A percentile compares a stretch with the other conserved stretches of the same genome.
Conservation (phyloP, 2,329 filamentous ascomycete genomes). For the Arthrobotrys sphaeroides region DNA sequence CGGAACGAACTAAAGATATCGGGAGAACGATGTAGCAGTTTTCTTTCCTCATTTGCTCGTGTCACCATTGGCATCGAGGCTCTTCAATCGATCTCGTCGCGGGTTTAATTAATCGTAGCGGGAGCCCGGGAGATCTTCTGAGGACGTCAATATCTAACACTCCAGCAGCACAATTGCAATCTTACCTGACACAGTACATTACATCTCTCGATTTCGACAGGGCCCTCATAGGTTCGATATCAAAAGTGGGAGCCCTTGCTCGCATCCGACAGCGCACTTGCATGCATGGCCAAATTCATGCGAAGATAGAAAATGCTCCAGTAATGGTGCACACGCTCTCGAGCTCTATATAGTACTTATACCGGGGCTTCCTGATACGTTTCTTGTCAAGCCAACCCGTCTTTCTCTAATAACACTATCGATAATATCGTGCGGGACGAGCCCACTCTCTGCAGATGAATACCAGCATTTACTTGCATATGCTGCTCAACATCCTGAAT, state of each 20-base stretch:
- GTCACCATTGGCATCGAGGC: constrained; percentile 31
- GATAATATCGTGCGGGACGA: constrained; percentile 36
- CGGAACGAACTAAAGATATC: too few species aligned
- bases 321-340: too few species aligned
- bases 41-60: constrained; percentile 17
- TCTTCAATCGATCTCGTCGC: constrained; percentile 9
- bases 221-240: neutral
- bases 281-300: constrained; percentile 11
- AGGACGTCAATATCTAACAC: neutral
- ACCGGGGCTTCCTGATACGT: neutral
- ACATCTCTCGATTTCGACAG: too few species aligned
- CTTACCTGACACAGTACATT: too few species aligned
- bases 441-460: too few species aligned
- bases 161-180: too few species aligned
- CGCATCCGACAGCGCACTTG: neutral
- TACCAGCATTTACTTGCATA: constrained; percentile 1
- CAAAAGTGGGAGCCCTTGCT: constrained; percentile 10
- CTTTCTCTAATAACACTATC: constrained; percentile 1
- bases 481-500: constrained; percentile 4
- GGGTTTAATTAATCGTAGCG: constrained; percentile 1
- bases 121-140: constrained; percentile 28
- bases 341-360: too few species aligned
- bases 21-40: too few species aligned
- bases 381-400: neutral
- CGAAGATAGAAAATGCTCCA: neutral